Conservation (phyloP, 352 stramenopile genomes). For the Phytophthora foliorum region DNA sequence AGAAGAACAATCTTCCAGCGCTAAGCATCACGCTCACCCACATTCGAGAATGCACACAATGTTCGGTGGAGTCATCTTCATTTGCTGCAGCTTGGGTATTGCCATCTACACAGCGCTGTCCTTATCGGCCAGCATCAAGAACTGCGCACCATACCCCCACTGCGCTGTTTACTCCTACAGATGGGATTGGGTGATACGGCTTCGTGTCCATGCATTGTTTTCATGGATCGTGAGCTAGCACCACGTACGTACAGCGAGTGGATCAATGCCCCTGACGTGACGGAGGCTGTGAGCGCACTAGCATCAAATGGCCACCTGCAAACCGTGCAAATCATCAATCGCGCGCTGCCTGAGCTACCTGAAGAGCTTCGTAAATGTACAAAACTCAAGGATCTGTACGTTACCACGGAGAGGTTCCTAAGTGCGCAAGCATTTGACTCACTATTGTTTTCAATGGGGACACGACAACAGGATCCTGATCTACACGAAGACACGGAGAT, state of each 20-base stretch:
- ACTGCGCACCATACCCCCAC: slow-evolving; percentile 39
- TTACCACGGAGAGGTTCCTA: neutral
- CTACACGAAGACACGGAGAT: slow-evolving; percentile 38
- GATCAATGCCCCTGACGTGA: slow-evolving; percentile 44
- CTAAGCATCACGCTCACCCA: slow-evolving; percentile 13
- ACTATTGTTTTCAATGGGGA: neutral
- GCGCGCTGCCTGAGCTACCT: slow-evolving; percentile 38
- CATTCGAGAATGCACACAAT: slow-evolving; percentile 42
- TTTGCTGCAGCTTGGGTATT: slow-evolving; percentile 46
- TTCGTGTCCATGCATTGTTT: slow-evolving; percentile 49
- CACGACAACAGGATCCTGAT: slow-evolving; percentile 35
- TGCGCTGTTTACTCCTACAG: slow-evolving; percentile 56
- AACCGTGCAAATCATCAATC: slow-evolving; percentile 58
- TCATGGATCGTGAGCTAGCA: slow-evolving; percentile 38
- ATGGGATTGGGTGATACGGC: slow-evolving; percentile 36
- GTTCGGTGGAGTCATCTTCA: slow-evolving; percentile 47
- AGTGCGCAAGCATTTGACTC: neutral
- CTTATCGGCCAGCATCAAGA: slow-evolving; percentile 35
- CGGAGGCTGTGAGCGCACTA: slow-evolving; percentile 34
- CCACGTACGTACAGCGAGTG: slow-evolving; percentile 45
- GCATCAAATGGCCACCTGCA: slow-evolving; percentile 43
- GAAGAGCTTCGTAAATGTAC: slow-evolving; percentile 42
- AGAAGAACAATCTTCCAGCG: slow-evolving; percentile 16
- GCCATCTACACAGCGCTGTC: slow-evolving; percentile 43
- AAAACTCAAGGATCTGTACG: slow-evolving; percentile 37